Evolutionary conservation across 2,329 filamentous ascomycete genomes (phyloP), one percentile per base, ranked within the genome.

Genomic region (Ophiobolus disseminans): DNA sequence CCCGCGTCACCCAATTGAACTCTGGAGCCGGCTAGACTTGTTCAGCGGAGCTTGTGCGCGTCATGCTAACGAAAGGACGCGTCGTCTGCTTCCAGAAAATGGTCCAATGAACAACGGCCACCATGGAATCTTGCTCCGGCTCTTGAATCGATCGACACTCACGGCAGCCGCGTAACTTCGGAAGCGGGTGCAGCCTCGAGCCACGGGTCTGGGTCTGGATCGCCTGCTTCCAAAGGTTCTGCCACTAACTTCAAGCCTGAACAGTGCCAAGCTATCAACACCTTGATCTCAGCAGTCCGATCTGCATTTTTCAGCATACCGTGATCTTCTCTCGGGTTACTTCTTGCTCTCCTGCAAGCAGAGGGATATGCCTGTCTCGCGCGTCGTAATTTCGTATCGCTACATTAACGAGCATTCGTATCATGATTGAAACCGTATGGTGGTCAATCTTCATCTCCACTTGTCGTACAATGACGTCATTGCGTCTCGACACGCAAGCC

Each of bases 91-190:
- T 40, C 30, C 28, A 34, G 14, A 17, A 43, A 11, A 35, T 13
- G 35, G 16, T 25, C 55, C 55, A 58, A 45, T 49, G 10, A 32
- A 11, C 2, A 7, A 6, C 22, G 8, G 16, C 10, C 26, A 41
- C 28, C 13, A 41, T 13, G 10, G 4, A 26, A 20, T 14, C 19
- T 23, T 16, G 31, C n/a, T 16, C 28, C 25, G 16, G 25, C 38
- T 14, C 14, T 22, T 19, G 4, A 8, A 10, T n/a, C 31, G 38
- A 55, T 58, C 46, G 39, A 41, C 46, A 35, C 48, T 53, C 45
- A 40, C 52, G 25, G 38, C 36, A 46, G 36, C 46, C 47, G 55
- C 53, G 46, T 38, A 19, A 58, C 51, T 45, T 48, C 31, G 38
- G 45, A 48, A 16, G 31, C n/a, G 17, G 9, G 9, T 19, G 13